phyloP scores from a whole-genome alignment of 2,329 filamentous ascomycete genomes.

The Colletotrichum coccodes region DNA sequence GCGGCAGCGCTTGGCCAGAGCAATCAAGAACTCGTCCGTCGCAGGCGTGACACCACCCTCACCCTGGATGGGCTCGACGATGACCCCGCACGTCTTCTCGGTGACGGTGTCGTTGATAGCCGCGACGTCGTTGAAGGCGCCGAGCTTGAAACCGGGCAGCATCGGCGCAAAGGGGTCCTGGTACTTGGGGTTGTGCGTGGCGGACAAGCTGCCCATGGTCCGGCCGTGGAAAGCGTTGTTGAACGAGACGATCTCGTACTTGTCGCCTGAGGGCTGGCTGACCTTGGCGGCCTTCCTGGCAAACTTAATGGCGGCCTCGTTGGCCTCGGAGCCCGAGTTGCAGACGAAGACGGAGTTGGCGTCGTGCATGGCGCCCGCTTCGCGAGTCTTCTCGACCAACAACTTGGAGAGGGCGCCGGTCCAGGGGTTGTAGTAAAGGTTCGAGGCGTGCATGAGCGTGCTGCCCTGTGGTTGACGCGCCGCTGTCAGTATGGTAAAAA shows the following conservation, averaged over 20 bases:
- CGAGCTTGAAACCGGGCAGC: constrained; percentile 92
- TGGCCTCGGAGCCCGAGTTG: constrained; percentile 97
- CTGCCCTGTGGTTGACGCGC: constrained; percentile 60
- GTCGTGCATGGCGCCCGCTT: constrained; percentile 84
- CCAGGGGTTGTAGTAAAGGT: constrained; percentile 98
- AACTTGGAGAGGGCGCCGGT: constrained; percentile 89
- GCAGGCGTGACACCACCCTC: constrained; percentile 93
- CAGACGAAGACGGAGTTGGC: constrained; percentile 88
- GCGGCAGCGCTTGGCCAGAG: constrained; percentile 85
- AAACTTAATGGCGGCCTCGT: constrained; percentile 98
- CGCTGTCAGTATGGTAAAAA: constrained; percentile 10
- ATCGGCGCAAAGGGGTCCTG: constrained; percentile 95
- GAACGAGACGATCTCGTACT: constrained; percentile 91
- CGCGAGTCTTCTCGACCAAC: constrained; percentile 82
- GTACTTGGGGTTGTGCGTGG: constrained; percentile 97
- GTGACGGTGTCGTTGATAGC: constrained; percentile 80
- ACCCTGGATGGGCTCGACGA: constrained; percentile 96
- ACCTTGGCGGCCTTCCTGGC: constrained; percentile 89
- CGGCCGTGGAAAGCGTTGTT: constrained; percentile 93
- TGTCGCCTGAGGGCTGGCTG: constrained; percentile 75
- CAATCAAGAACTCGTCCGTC: constrained; percentile 82
- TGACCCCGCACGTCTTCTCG: constrained; percentile 89
- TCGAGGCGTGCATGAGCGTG: constrained; percentile 90
- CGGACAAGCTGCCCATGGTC: constrained; percentile 94
- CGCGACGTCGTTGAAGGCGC: constrained; percentile 83